These are phyloP conservation scores for Alnus rubra DNA, from an alignment of 306 rosid genomes.

Conservation along the genomic window DNA sequence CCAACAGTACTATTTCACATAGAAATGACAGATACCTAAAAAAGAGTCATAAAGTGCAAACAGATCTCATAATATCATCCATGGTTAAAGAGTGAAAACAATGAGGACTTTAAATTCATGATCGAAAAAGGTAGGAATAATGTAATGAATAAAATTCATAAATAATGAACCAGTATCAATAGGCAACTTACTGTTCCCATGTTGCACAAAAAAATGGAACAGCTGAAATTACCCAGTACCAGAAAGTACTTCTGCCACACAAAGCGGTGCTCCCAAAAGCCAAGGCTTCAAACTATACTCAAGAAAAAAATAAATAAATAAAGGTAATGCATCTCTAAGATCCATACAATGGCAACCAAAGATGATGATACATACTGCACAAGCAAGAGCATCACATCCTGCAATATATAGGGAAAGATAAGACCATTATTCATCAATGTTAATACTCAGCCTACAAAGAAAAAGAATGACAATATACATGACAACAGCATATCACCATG, in stretches of 20 bases:
- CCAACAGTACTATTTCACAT: neutral
- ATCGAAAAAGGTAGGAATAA: neutral
- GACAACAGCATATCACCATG: conserved; percentile 60
- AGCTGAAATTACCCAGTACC: conserved; percentile 97
- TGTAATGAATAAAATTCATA: neutral
- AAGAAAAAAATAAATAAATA: neutral
- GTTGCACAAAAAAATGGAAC: conserved; percentile 90
- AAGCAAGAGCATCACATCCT: conserved; percentile 99
- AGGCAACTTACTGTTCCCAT: conserved; percentile 89
- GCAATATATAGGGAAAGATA: conserved; percentile 42
- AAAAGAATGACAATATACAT: conserved; percentile 13
- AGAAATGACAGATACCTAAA: conserved; percentile 11
- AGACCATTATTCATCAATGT: conserved; percentile 30
- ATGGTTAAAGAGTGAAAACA: conserved; percentile 7
- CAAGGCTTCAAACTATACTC: conserved; percentile 74
- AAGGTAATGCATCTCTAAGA: neutral
- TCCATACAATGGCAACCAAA: conserved; percentile 21
- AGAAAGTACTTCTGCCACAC: conserved; percentile 87
- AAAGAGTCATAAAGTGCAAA: neutral
- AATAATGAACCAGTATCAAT: conserved; percentile 9
- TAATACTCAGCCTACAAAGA: neutral
- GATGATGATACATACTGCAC: conserved; percentile 65
- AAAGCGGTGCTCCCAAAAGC: conserved; percentile 95
- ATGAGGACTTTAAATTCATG: neutral
- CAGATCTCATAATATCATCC: conserved; percentile 8